These are phyloP conservation scores for Flaveria sonorensis DNA, from an alignment of 129 eudicot genomes.

Conservation along the genomic window DNA sequence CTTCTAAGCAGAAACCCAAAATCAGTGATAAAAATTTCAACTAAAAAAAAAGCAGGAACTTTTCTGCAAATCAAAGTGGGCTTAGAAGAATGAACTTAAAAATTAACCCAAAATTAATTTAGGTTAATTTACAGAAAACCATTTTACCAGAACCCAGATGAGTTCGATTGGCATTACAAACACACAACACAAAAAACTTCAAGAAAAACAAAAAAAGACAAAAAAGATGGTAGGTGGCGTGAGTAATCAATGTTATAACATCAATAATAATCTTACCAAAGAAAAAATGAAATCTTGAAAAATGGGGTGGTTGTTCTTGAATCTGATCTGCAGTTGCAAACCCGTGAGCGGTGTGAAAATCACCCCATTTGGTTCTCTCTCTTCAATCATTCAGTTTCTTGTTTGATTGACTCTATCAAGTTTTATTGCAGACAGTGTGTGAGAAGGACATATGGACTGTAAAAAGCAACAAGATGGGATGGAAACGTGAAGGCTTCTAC, in stretches of 20 bases:
- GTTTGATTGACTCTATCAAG: conserved; percentile 15
- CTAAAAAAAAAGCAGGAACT: too few species aligned
- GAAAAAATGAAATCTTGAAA: too few species aligned
- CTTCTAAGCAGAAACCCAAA: not conserved
- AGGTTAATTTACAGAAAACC: not conserved
- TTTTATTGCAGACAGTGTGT: conserved; percentile 14
- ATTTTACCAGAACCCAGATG: conserved; percentile 7
- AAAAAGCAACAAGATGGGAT: conserved; percentile 37
- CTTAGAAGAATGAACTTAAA: not conserved
- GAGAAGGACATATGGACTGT: conserved; percentile 43
- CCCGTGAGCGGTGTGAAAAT: too few species aligned
- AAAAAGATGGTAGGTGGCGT: too few species aligned
- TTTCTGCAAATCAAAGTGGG: not conserved
- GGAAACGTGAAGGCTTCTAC: conserved; percentile 37
- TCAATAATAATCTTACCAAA: too few species aligned
- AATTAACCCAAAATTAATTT: not conserved
- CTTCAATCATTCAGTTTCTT: not conserved
- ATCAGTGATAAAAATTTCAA: not conserved
- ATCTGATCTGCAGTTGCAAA: too few species aligned
- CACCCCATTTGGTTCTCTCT: too few species aligned
- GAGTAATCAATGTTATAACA: too few species aligned
- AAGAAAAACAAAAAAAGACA: too few species aligned
- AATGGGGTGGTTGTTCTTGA: too few species aligned
- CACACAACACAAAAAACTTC: too few species aligned
- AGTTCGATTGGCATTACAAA: not conserved